Percentiles rank a stretch among this genome's conserved stretches.
phyloP scores from a whole-genome alignment of 2,329 filamentous ascomycete genomes.

The Pyrenochaeta sp. region DNA sequence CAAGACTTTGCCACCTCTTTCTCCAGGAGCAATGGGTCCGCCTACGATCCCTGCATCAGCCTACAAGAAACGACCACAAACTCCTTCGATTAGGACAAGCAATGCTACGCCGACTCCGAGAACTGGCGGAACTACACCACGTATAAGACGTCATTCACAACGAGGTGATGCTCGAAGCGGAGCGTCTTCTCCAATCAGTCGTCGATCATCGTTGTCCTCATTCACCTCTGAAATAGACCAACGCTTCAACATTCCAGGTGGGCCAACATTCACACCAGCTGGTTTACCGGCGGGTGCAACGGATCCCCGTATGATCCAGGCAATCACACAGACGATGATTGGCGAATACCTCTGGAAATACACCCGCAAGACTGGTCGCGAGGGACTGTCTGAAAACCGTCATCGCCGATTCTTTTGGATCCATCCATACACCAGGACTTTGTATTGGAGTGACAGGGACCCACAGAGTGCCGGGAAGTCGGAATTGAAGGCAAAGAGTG shows the following conservation, averaged over 20 bases:
- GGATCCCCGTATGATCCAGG: constrained; percentile 98
- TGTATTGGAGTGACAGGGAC: constrained; percentile 96
- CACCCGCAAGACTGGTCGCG: constrained; percentile 90
- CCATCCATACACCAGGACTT: constrained; percentile 92
- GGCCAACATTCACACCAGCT: constrained; percentile 56
- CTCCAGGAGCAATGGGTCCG: constrained; percentile 75
- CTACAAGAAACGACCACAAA: constrained; percentile 59
- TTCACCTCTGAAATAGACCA: constrained; percentile 94
- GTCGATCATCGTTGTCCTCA: constrained; percentile 89
- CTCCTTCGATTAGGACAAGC: constrained; percentile 53
- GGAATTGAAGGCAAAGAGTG: constrained; percentile 85
- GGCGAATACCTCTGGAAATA: constrained; percentile 99
- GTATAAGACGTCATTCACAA: constrained; percentile 51
- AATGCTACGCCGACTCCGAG: constrained; percentile 55
- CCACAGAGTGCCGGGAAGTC: constrained; percentile 79
- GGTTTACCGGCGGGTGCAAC: constrained; percentile 74
- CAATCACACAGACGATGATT: constrained; percentile 99
- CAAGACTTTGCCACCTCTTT: constrained; percentile 55
- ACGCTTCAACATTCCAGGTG: constrained; percentile 76
- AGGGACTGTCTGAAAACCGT: constrained; percentile 85
- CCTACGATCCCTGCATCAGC: constrained; percentile 85
- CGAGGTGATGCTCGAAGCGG: constrained; percentile 54
- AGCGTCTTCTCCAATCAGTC: constrained; percentile 62
- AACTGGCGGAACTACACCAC: constrained; percentile 66
- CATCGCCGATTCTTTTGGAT: constrained; percentile 99